phyloP scores from a whole-genome alignment of 148 eudicot species.

The Chenopodium quinoa region DNA sequence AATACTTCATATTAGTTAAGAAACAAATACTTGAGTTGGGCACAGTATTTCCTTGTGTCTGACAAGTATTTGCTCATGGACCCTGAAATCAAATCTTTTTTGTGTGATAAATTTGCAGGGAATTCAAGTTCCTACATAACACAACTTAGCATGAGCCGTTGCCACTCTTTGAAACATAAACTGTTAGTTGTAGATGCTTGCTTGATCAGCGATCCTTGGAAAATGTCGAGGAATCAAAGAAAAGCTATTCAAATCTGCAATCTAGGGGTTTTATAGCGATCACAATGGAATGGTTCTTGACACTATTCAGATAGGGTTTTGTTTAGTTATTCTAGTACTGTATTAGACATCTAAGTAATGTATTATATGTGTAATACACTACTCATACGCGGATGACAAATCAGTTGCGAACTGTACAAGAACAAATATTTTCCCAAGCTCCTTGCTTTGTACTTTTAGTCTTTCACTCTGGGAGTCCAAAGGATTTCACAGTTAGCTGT shows the following conservation, averaged over 20 bases:
- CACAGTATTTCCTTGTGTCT: background rate
- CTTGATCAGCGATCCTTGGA: background rate
- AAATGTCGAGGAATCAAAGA: no score
- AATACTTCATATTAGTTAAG: no score
- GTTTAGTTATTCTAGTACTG: background rate
- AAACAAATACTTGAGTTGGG: background rate
- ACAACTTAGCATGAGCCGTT: background rate
- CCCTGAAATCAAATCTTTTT: background rate
- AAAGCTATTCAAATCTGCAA: background rate
- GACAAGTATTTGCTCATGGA: background rate
- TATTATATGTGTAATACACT: background rate
- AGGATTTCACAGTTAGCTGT: conserved; percentile 10
- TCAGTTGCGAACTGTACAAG: background rate
- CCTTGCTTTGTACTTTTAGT: background rate
- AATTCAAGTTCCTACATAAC: conserved; percentile 51
- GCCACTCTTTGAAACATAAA: background rate
- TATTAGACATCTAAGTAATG: background rate
- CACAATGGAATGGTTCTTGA: background rate
- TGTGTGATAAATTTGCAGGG: conserved; percentile 37
- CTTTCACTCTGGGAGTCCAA: background rate
- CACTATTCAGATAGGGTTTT: conserved; percentile 16
- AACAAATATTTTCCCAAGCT: background rate
- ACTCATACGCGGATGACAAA: background rate
- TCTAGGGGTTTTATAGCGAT: background rate
- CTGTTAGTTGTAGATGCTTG: background rate